Percentiles rank a stretch among this genome's conserved stretches.
phyloP scores from a whole-genome alignment of 257 asterid species.

The Nicotiana paniculata region DNA sequence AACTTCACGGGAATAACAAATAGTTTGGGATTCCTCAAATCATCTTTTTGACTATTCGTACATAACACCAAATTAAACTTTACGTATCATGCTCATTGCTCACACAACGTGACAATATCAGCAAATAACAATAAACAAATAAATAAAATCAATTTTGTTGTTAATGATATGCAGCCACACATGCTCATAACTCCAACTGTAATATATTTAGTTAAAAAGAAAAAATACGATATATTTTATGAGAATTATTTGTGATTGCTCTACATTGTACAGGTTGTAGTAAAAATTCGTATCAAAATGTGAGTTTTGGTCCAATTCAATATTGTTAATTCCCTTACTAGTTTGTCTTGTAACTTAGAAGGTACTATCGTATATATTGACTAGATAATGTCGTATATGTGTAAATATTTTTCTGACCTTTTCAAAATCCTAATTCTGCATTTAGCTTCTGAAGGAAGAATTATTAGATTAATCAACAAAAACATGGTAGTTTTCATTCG shows the following conservation, averaged over 20 bases:
- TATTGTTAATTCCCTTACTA: neutral
- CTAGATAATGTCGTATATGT: neutral
- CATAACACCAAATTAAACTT: neutral
- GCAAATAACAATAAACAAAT: neutral
- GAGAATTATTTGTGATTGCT: neutral
- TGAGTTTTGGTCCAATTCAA: neutral
- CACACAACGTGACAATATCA: neutral
- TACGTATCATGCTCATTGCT: neutral
- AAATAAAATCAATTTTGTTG: neutral
- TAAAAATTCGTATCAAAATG: neutral
- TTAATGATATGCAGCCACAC: neutral
- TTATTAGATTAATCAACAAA: too few relatives aligned
- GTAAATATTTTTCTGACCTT: neutral
- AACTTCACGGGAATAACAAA: slow-evolving; percentile 1
- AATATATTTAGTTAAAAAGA: neutral
- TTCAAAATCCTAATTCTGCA: neutral
- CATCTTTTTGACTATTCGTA: slow-evolving; percentile 2
- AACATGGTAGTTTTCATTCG: neutral
- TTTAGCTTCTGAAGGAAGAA: too few relatives aligned
- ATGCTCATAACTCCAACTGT: neutral
- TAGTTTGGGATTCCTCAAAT: neutral
- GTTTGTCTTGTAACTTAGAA: neutral
- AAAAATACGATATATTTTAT: neutral
- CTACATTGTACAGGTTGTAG: neutral
- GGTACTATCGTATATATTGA: neutral